Evolutionary conservation across 2,329 filamentous ascomycete genomes (phyloP), one percentile per base, ranked within the genome.

Genomic region (Penicillium sp.): DNA sequence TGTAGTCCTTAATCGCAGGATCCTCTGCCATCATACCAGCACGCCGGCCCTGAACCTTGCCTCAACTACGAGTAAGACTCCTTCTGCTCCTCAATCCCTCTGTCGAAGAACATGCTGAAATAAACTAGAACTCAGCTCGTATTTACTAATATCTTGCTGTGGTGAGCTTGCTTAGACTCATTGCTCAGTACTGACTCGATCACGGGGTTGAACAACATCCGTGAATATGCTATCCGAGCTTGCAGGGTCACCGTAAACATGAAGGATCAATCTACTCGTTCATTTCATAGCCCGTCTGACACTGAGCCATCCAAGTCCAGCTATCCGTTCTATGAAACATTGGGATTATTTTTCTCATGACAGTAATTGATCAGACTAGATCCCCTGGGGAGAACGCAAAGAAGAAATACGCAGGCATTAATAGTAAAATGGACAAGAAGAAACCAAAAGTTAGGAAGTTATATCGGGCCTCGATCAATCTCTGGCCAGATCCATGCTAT

Each of bases 351-450:
- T 57, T 55, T 50, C 51, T 57, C 57, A 50, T 55, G 47, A 53
- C 42, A 43, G 47, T 53, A 47, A 40, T 51, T 49, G 50, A 55
- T 44, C 46, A 53, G 32, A 55, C 49, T 52, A 50, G 44, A 44
- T 15, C 47, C 48, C 47, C 24, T 25, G 35, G 43, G 39, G 31
- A 47, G 43, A 31, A 47, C 32, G 15, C 47, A 50, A 46, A 38
- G 46, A 47, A 42, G 28, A n/a, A 54, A 58, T 49, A 59, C 51
- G 50, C 49, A 46, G 46, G 46, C 52, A 60, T 59, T 58, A 58
- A 55, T 54, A 53, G 44, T 59, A 57, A 53, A 47, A 60, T 55
- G 42, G 42, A 59, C 56, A 59, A 58, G 46, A 47, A 49, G 32
- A 41, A 18, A 49, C 44, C 46, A 47, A 56, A 45, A 31, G 15